Base-by-base conservation (phyloP, 2,329 filamentous ascomycete genomes). In the Purpureocillium lavendulum region DNA sequence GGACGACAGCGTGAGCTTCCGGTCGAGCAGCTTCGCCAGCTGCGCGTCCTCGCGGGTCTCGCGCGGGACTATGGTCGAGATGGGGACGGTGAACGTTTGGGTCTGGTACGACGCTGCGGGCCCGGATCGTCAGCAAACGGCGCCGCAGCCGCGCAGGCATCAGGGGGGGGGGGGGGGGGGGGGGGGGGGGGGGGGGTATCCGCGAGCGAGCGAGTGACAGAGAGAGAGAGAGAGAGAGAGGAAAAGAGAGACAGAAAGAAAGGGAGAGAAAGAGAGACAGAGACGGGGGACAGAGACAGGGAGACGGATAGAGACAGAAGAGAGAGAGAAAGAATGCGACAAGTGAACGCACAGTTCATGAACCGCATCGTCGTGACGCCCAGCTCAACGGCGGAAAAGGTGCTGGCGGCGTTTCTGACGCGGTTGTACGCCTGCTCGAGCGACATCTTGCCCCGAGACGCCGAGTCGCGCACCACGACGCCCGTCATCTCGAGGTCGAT, bases 401-500 rank as follows among this genome's bases (percentile, higher is more conserved):
- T 50, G 10, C 51, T 44, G 1, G 60, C 57, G 1, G 52, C 56
- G 8, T 48, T 44, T 32, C 46, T 58, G 31, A 52, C 50, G 8
- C 45, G 34, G 3, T 46, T 34, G 36, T 66, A 67, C 4, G 38
- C 40, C 3, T 54, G 36, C 9, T 53, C 40, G 3, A 49, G 26
- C 7, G 44, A 36, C n/a, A 36, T 7, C 12, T 45, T 30, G 13
- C 31, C 30, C 1, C 14, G 18, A 0, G 33, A 36, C 14, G 30
- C 11, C n/a, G 16, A 10, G 3, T 18, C 18, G 24, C 40, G 16
- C 16, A 11, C 6, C 1, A 16, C 26, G 28, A 63, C 56, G 5
- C 62, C 62, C 2, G 53, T 56, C 60, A 65, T 65, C 47, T 65
- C 62, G 30, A 65, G 35, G 36, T 65, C 61, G 4, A 67, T 47